phyloP scores from a whole-genome alignment of 108 stramenopile genomes.

The Chaetoceros muelleri region DNA sequence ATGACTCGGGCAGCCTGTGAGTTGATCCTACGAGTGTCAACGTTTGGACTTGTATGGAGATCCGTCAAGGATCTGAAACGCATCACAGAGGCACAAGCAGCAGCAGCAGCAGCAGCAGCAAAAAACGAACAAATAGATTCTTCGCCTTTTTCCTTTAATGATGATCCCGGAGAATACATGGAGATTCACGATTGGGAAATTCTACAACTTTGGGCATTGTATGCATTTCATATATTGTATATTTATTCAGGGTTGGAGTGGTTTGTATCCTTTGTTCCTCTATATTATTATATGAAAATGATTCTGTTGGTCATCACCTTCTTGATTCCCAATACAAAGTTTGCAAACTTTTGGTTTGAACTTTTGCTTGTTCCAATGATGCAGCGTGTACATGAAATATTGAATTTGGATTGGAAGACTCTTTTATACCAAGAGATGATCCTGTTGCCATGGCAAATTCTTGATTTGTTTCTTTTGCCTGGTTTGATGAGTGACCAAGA shows the following conservation, averaged over 20 bases:
- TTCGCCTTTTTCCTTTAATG: no score
- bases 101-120: no score
- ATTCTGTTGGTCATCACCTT: constrained; percentile 23
- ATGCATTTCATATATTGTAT: constrained; percentile 29
- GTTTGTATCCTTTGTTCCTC: constrained; percentile 20
- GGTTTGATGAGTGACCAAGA: constrained; percentile 26
- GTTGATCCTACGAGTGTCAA: background rate
- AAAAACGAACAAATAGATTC: no score
- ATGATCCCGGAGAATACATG: no score
- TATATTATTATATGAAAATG: constrained; percentile 36
- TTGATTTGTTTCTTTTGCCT: constrained; percentile 31
- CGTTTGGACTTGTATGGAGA: background rate
- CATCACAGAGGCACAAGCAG: background rate
- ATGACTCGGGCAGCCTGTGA: background rate
- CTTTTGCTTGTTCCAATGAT: constrained; percentile 25
- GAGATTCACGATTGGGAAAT: constrained; percentile 42
- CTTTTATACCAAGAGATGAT: constrained; percentile 9
- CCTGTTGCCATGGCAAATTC: constrained; percentile 14
- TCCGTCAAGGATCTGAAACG: background rate
- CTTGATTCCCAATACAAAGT: constrained; percentile 14
- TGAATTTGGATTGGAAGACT: constrained; percentile 29
- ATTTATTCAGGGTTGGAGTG: constrained; percentile 18
- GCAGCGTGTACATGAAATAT: constrained; percentile 15
- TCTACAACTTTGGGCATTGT: constrained; percentile 29
- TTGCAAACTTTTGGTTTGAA: constrained; percentile 20